Evolutionary conservation across 2,329 filamentous ascomycete species (phyloP).

Genomic region (Fusarium kyushuense): DNA sequence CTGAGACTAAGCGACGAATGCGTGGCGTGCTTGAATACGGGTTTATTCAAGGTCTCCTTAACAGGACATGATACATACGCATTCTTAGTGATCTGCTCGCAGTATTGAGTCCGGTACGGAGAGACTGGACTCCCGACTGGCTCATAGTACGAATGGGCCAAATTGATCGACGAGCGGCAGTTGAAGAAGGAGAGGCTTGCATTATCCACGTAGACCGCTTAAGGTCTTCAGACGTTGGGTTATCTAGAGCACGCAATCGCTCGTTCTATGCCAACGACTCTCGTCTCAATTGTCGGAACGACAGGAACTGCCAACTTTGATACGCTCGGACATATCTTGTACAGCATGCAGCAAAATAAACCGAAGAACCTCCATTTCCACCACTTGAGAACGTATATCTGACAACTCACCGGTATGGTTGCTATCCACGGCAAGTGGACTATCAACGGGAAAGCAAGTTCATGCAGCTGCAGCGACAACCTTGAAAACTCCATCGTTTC

Average conservation of each 20-base stretch:
- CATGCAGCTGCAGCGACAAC: neutral
- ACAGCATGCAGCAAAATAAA: neutral
- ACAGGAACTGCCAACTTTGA: neutral
- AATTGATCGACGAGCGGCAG: neutral
- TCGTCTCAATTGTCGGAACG: neutral
- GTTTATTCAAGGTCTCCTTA: neutral
- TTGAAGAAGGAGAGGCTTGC: neutral
- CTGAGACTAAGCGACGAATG: neutral
- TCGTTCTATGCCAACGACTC: neutral
- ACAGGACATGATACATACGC: neutral
- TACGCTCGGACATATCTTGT: neutral
- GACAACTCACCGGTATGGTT: neutral
- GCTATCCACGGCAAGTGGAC: neutral
- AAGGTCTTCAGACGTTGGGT: neutral
- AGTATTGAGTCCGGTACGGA: neutral
- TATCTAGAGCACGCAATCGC: neutral
- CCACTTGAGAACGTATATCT: neutral
- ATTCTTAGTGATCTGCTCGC: neutral
- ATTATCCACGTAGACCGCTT: neutral
- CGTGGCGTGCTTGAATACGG: neutral
- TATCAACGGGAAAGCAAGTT: neutral
- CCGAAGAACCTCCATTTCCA: neutral
- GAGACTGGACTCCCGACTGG: rapidly evolving
- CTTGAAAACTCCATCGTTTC: neutral
- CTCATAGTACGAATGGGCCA: neutral